Conservation (phyloP, 2,329 filamentous ascomycete genomes). For the Lojkania enalia region DNA sequence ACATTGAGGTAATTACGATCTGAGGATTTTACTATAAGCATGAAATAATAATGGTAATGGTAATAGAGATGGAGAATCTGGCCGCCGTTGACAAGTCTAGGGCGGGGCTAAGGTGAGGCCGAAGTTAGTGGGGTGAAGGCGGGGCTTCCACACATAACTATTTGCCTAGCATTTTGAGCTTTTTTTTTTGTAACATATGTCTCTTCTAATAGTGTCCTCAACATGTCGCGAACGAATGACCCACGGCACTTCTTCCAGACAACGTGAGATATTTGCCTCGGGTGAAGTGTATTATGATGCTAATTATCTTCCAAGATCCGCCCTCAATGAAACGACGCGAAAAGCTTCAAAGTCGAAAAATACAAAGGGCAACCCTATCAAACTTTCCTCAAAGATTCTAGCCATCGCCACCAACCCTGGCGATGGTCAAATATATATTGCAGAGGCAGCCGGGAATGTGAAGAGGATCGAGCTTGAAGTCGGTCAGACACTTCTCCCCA, state of each 20-base stretch:
- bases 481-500: conserved; percentile 50
- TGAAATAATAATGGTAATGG: too few species aligned
- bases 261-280: conserved; percentile 60
- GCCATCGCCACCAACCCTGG: conserved; percentile 70
- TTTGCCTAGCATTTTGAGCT: too few species aligned
- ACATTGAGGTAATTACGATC: too few species aligned
- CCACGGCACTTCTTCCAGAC: conserved; percentile 90
- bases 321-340: conserved; percentile 57
- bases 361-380: conserved; percentile 78
- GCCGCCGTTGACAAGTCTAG: neutral
- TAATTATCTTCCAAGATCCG: conserved; percentile 47
- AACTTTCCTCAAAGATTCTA: conserved; percentile 82
- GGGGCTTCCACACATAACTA: too few species aligned
- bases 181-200: too few species aligned
- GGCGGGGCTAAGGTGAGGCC: neutral
- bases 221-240: conserved; percentile 55
- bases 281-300: conserved; percentile 10
- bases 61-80: conserved; percentile 1
- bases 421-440: conserved; percentile 70
- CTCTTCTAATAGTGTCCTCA: too few species aligned
- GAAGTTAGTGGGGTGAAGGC: neutral
- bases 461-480: conserved; percentile 77
- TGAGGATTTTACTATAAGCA: too few species aligned
- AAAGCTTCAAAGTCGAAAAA: conserved; percentile 78
- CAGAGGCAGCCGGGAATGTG: conserved; percentile 83